Percentiles rank a stretch among this genome's conserved stretches.
These are phyloP conservation scores for Schizosaccharomyces osmophilus DNA, from an alignment of 805 yeast species.

Conservation along the genomic window DNA sequence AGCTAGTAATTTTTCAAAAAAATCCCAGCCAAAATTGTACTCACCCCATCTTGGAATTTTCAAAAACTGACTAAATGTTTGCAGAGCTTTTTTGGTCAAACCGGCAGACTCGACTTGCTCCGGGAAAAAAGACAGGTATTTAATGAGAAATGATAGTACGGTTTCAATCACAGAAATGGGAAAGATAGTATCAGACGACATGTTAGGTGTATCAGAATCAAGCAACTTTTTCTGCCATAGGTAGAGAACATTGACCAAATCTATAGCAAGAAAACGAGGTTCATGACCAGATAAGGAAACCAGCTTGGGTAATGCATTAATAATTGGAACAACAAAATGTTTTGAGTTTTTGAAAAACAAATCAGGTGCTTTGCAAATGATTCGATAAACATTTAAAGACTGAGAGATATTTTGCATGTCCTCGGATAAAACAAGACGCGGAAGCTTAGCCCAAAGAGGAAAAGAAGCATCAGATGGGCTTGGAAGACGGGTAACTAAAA, in stretches of 20 bases:
- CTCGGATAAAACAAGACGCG: slow-evolving; percentile 70
- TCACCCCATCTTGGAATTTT: slow-evolving; percentile 65
- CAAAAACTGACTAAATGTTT: slow-evolving; percentile 44
- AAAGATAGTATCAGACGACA: neutral
- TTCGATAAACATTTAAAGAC: slow-evolving; percentile 47
- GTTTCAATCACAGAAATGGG: neutral
- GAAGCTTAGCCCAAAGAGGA: slow-evolving; percentile 73
- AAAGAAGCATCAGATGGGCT: slow-evolving; percentile 6
- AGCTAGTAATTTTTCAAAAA: slow-evolving; percentile 68
- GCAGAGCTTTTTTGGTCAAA: slow-evolving; percentile 55
- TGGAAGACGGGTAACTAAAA: slow-evolving; percentile 41
- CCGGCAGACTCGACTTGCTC: slow-evolving; percentile 52
- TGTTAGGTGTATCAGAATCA: neutral
- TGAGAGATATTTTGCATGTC: slow-evolving; percentile 66
- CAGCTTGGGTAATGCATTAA: neutral
- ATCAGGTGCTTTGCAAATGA: neutral
- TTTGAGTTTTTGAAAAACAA: neutral
- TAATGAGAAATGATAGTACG: slow-evolving; percentile 30
- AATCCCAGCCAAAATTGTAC: slow-evolving; percentile 59
- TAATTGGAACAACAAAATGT: neutral
- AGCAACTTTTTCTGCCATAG: neutral
- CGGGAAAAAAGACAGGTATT: slow-evolving; percentile 69
- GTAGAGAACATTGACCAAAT: neutral
- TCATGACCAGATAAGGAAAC: neutral
- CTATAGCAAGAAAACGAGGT: neutral